Percentiles rank a stretch among this genome's conserved stretches.
Evolutionary conservation across 176 grass and related monocot species (phyloP).

Genomic region (Eragrostis nindensis): DNA sequence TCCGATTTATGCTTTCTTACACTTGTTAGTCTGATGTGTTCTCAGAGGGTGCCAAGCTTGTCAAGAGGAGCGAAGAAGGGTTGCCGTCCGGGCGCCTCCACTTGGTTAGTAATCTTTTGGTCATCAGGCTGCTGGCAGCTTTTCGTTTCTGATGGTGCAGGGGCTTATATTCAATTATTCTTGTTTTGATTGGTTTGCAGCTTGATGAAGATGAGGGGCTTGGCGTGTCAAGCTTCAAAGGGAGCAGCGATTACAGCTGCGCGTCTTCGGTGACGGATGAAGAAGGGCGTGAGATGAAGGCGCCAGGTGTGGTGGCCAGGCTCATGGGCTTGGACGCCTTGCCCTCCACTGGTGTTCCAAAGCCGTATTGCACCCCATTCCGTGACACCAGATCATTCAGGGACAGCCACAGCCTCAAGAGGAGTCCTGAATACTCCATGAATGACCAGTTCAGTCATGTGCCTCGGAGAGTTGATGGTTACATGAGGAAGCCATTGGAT

Average conservation of each 20-base stretch:
- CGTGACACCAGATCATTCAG: constrained; percentile 58
- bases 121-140: not conserved
- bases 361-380: constrained; percentile 74
- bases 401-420: constrained; percentile 57
- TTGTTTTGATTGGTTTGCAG: constrained; percentile 30
- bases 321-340: constrained; percentile 93
- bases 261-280: constrained; percentile 80
- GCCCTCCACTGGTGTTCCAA: constrained; percentile 51
- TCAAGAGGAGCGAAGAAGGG: constrained; percentile 61
- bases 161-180: not conserved
- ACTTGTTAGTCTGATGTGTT: constrained; percentile 10
- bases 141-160: not conserved
- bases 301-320: constrained; percentile 79
- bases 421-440: constrained; percentile 51
- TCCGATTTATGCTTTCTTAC: not conserved
- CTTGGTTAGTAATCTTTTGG: constrained; percentile 52
- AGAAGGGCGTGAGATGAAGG: constrained; percentile 66
- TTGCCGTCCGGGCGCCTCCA: constrained; percentile 56
- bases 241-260: constrained; percentile 72
- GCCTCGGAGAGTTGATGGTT: constrained; percentile 48
- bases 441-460: constrained; percentile 52
- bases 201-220: constrained; percentile 67
- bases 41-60: constrained; percentile 70
- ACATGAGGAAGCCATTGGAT: constrained; percentile 67
- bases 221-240: constrained; percentile 58